Percentiles rank a stretch among this genome's conserved stretches.
Evolutionary conservation across 768 basidiomycete genomes (phyloP).

Genomic region (Daedaleopsis nitida): DNA sequence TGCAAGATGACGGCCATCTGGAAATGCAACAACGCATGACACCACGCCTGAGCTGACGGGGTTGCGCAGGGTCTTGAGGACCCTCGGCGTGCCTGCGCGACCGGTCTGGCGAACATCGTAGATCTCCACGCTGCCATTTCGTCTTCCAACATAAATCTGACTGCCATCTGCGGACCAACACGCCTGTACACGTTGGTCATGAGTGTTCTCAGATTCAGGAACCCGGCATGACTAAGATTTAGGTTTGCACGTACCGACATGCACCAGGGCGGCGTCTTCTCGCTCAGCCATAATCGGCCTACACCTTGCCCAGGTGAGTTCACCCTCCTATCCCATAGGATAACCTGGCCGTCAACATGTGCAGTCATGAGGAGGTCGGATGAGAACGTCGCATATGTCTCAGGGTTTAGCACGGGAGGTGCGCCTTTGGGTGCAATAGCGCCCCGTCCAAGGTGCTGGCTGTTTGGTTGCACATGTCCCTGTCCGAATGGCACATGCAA

Average conservation of each 20-base stretch:
- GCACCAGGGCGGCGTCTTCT: constrained; percentile 95
- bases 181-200: constrained; percentile 54
- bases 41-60: constrained; percentile 89
- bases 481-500: constrained; percentile 1
- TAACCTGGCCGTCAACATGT: constrained; percentile 88
- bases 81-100: constrained; percentile 67
- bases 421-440: constrained; percentile 61
- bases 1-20: constrained; percentile 89
- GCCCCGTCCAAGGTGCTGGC: constrained; percentile 13
- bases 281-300: constrained; percentile 85
- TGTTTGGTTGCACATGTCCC: constrained; percentile 10
- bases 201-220: not conserved
- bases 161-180: constrained; percentile 91
- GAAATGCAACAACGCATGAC: constrained; percentile 88
- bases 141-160: constrained; percentile 87
- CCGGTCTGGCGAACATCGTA: constrained; percentile 93
- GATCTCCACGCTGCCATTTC: constrained; percentile 88
- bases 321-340: constrained; percentile 87
- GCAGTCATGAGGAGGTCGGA: constrained; percentile 86
- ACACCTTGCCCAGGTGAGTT: constrained; percentile 67
- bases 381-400: constrained; percentile 66
- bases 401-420: constrained; percentile 68
- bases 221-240: not conserved
- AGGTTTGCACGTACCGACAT: constrained; percentile 67
- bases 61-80: constrained; percentile 83